Base-by-base conservation (phyloP, 139 green algal genomes). In the Coelastrella sp. region DNA sequence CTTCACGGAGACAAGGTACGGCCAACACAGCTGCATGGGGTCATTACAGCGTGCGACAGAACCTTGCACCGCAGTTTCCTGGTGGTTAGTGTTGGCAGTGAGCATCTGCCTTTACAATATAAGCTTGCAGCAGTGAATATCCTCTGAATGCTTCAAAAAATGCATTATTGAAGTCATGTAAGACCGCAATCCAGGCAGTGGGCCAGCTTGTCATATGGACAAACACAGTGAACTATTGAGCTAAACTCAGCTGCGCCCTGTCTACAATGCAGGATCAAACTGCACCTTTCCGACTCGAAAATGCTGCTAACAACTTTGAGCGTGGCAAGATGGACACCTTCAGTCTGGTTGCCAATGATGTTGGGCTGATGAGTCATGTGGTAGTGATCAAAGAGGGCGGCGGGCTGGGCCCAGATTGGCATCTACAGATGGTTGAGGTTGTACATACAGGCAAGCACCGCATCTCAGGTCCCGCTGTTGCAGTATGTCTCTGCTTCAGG, bases 261-360 rank as follows among this genome's bases (percentile, higher is more conserved):
- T 73, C 22, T 64, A 16, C 78, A 73, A 8, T 81, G 65, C 83
- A 94, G 91, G 88, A 90, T 79, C 84, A 91, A 71, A 94, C 58
- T 8, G 13, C 73, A 19, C 11, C 92, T 10, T 19, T 94, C 22
- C 87, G 65, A 23, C 92, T 95, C 0, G 94, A 96, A 87, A 95
- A 86, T 54, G 83, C 68, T 20, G 86, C 91, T 80, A 95, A 95
- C 92, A 94, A 95, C 86, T 95, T 94, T 85, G 73, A 85, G 85
- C 92, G 94, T 16, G 92, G 93, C 64, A 59, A 57, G 16, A 90
- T 91, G 78, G 92, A 96, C 92, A 83, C 90, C 16, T 96, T 96
- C 80, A 78, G 85, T 83, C 13, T 94, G n/a, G 80, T 89, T 58
- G 93, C 91, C 7, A 11, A 89, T 1, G 94, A 96, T 86, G 68